These are phyloP conservation scores for Penicillium sp. DNA, from an alignment of 2,329 filamentous ascomycete species.

Conservation along the genomic window DNA sequence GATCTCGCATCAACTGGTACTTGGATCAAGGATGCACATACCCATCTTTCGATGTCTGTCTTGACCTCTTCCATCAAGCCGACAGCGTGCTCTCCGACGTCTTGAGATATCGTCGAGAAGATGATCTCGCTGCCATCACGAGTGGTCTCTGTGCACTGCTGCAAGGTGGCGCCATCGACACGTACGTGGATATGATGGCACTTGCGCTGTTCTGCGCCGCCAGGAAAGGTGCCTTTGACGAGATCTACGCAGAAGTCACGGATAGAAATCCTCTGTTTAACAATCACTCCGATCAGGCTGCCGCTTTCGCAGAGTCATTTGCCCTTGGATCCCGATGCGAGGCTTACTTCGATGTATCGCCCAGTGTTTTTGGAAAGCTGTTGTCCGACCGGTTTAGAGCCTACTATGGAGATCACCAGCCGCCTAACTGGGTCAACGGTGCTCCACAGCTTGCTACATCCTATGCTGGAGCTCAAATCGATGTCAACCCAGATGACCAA, in stretches of 20 bases:
- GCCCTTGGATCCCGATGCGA: conserved; percentile 62
- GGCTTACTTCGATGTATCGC: conserved; percentile 57
- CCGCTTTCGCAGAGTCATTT: conserved; percentile 61
- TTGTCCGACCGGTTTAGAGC: conserved; percentile 43
- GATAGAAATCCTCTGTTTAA: conserved; percentile 61
- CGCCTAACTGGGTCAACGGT: conserved; percentile 50
- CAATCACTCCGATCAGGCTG: conserved; percentile 59
- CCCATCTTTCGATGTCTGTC: conserved; percentile 33
- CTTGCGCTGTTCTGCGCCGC: conserved; percentile 57
- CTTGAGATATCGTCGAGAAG: conserved; percentile 29
- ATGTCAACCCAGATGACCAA: conserved; percentile 49
- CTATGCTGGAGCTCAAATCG: conserved; percentile 52
- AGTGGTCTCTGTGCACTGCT: conserved; percentile 36
- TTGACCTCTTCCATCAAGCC: conserved; percentile 41
- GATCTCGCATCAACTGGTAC: conserved; percentile 44
- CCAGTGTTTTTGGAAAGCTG: conserved; percentile 48
- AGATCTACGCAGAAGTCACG: conserved; percentile 60
- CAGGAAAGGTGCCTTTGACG: conserved; percentile 56
- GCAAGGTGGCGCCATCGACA: conserved; percentile 37
- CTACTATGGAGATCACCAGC: conserved; percentile 47
- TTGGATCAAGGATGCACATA: conserved; percentile 36
- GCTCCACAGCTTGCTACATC: conserved; percentile 49
- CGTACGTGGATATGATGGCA: conserved; percentile 53
- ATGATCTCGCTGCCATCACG: conserved; percentile 39
- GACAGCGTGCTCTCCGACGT: conserved; percentile 30